phyloP scores from a whole-genome alignment of 2,329 filamentous ascomycete genomes.

The Penicillium olsonii region DNA sequence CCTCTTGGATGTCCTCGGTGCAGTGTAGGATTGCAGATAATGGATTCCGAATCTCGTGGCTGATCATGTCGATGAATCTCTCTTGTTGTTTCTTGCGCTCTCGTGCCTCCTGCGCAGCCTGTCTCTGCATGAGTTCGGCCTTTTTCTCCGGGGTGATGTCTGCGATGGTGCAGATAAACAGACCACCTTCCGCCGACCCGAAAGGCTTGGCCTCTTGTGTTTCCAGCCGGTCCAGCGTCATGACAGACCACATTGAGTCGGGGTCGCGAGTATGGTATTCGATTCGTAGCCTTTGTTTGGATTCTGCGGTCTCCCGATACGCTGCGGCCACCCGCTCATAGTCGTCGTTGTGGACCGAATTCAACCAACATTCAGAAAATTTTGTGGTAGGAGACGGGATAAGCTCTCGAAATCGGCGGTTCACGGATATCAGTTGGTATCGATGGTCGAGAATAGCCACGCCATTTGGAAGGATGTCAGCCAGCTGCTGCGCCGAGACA shows the following conservation, averaged over 20 bases:
- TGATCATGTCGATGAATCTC: slow-evolving; percentile 75
- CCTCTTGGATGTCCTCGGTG: slow-evolving; percentile 49
- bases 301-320: slow-evolving; percentile 9
- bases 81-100: slow-evolving; percentile 79
- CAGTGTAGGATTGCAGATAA: slow-evolving; percentile 61
- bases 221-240: slow-evolving; percentile 19
- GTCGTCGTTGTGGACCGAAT: slow-evolving; percentile 24
- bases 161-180: slow-evolving; percentile 57
- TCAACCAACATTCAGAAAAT: slow-evolving; percentile 18
- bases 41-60: slow-evolving; percentile 60
- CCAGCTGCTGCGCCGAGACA: slow-evolving; percentile 27
- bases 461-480: slow-evolving; percentile 27
- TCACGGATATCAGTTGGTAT: slow-evolving; percentile 22
- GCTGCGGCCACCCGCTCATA: slow-evolving; percentile 11
- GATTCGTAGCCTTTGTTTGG: slow-evolving; percentile 16
- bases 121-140: slow-evolving; percentile 77
- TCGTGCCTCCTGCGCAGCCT: slow-evolving; percentile 76
- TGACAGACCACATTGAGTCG: slow-evolving; percentile 19
- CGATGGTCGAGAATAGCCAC: slow-evolving; percentile 23
- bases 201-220: slow-evolving; percentile 14
- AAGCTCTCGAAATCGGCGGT: slow-evolving; percentile 23
- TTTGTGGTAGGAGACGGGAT: slow-evolving; percentile 2
- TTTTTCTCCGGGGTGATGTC: slow-evolving; percentile 85
- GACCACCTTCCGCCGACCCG: slow-evolving; percentile 3
- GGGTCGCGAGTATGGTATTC: slow-evolving; percentile 25